These are phyloP conservation scores for Trifolium pratense DNA, from an alignment of 306 rosid species.

Conservation along the genomic window DNA sequence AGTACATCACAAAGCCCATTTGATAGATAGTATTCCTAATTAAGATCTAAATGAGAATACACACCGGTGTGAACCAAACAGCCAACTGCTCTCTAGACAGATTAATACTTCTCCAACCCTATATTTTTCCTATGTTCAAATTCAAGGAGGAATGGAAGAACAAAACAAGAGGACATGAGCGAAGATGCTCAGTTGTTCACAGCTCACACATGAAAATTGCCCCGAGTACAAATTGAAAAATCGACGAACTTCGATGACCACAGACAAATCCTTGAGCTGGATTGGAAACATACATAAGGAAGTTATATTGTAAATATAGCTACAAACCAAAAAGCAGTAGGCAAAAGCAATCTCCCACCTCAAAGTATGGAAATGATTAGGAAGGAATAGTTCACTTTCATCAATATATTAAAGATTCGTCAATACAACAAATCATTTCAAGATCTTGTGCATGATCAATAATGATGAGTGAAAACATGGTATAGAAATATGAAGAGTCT, in stretches of 20 bases:
- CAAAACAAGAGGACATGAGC: conserved; percentile 9
- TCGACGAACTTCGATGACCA: conserved; percentile 11
- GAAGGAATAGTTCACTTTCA: conserved; percentile 29
- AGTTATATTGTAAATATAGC: conserved; percentile 1
- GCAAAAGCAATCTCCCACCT: conserved; percentile 13
- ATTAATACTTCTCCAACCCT: conserved; percentile 19
- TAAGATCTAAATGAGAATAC: conserved; percentile 31
- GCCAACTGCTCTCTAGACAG: conserved; percentile 14
- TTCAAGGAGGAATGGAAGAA: conserved; percentile 36
- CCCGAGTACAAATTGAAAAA: conserved; percentile 3
- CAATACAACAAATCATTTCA: conserved; percentile 13
- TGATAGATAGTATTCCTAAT: conserved; percentile 31
- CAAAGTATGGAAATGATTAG: conserved; percentile 23
- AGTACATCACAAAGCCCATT: background rate
- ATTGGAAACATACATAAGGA: conserved; percentile 22
- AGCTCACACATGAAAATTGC: conserved; percentile 9
- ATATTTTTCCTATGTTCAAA: conserved; percentile 25
- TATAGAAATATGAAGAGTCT: conserved; percentile 10
- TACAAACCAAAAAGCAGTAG: conserved; percentile 2
- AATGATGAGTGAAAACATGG: conserved; percentile 21
- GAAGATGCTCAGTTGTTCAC: conserved; percentile 11
- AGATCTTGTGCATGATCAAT: conserved; percentile 18
- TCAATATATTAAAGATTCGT: conserved; percentile 12
- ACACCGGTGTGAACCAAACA: background rate
- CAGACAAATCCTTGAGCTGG: conserved; percentile 18